Evolutionary conservation across 108 stramenopile species (phyloP).

Genomic region (Fragilaria crotonensis): DNA sequence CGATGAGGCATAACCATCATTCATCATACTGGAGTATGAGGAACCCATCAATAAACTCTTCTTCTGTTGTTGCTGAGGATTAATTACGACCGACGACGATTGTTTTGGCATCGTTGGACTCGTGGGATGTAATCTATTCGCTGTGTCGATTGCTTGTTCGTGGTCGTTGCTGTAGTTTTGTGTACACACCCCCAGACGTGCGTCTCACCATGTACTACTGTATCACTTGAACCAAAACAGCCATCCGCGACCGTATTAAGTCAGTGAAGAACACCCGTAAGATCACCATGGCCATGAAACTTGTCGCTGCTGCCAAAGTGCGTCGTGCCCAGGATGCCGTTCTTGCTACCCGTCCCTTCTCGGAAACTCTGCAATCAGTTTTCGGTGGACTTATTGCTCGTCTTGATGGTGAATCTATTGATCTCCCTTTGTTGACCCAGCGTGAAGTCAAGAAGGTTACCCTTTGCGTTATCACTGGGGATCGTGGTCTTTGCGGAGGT

Average conservation of each 20-base stretch:
- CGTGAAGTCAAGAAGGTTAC: constrained; percentile 97
- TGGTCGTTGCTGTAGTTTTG: no score
- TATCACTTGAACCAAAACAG: constrained; percentile 24
- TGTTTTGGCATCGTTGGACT: no score
- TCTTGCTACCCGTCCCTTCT: constrained; percentile 92
- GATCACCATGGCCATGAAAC: constrained; percentile 97
- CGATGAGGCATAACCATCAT: no score
- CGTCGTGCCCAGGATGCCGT: constrained; percentile 96
- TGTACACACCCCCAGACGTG: no score
- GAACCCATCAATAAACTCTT: no score
- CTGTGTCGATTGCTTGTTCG: no score
- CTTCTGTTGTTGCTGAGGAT: no score
- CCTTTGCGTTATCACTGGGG: constrained; percentile 83
- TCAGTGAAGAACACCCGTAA: constrained; percentile 86
- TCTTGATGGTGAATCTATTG: constrained; percentile 75
- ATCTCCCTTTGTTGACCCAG: constrained; percentile 89
- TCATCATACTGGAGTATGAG: no score
- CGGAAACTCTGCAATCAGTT: constrained; percentile 91
- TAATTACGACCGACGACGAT: no score
- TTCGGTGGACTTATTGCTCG: constrained; percentile 86
- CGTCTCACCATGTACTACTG: no score
- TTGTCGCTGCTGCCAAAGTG: constrained; percentile 96
- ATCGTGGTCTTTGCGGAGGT: constrained; percentile 93
- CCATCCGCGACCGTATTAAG: constrained; percentile 86
- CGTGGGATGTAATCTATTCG: no score